These are phyloP conservation scores for Decorospora gaudefroyi DNA, from an alignment of 2,329 filamentous ascomycete species.

Conservation along the genomic window DNA sequence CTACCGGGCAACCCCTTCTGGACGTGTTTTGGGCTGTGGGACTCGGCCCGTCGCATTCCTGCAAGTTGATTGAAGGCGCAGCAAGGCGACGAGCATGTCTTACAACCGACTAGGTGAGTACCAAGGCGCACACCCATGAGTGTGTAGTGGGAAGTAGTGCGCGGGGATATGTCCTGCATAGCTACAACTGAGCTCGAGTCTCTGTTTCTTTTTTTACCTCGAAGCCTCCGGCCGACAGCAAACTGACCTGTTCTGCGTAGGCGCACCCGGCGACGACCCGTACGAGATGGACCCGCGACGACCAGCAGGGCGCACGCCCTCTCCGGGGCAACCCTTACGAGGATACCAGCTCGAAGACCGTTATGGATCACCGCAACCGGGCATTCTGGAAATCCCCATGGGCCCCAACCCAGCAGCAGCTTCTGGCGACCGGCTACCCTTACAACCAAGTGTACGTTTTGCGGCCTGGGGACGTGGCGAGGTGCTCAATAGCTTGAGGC, in stretches of 20 bases:
- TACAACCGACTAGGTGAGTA: slow-evolving; percentile 48
- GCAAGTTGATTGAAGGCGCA: slow-evolving; percentile 30
- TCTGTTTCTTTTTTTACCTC: slow-evolving; percentile 1
- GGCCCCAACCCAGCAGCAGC: slow-evolving; percentile 61
- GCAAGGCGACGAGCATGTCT: slow-evolving; percentile 33
- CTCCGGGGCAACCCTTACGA: slow-evolving; percentile 73
- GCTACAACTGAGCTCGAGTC: background rate
- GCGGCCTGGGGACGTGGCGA: background rate
- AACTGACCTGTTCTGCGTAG: slow-evolving; percentile 24
- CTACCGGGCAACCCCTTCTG: slow-evolving; percentile 16
- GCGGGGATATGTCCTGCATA: no score
- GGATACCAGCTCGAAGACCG: slow-evolving; percentile 84
- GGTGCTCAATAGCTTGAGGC: slow-evolving; percentile 13
- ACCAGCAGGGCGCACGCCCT: slow-evolving; percentile 62
- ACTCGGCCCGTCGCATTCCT: slow-evolving; percentile 19
- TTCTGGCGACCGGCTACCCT: slow-evolving; percentile 74
- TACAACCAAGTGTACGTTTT: slow-evolving; percentile 78
- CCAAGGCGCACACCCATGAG: slow-evolving; percentile 5
- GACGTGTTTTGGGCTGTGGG: slow-evolving; percentile 25
- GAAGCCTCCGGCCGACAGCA: slow-evolving; percentile 8
- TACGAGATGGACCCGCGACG: slow-evolving; percentile 59
- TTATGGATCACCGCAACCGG: slow-evolving; percentile 58
- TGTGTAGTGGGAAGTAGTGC: background rate
- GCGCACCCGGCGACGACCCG: slow-evolving; percentile 31
- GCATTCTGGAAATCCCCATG: slow-evolving; percentile 67